phyloP scores from a whole-genome alignment of 441 rosid species.

The Macaranga tanarius region DNA sequence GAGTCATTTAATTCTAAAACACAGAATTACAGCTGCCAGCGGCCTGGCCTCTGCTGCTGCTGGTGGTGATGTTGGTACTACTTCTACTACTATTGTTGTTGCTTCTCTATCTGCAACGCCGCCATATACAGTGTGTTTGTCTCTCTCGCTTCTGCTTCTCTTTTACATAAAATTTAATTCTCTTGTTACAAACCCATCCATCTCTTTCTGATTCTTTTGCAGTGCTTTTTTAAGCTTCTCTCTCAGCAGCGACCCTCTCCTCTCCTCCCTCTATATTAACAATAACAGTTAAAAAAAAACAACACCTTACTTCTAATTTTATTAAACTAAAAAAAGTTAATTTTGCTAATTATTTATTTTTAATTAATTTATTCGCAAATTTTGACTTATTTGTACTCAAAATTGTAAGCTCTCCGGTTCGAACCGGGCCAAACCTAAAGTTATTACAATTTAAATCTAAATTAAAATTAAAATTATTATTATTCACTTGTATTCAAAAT shows the following conservation, averaged over 20 bases:
- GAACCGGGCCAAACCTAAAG: no score
- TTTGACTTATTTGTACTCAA: no score
- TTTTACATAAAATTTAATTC: neutral
- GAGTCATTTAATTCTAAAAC: slow-evolving; percentile 14
- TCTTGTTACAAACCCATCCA: no score
- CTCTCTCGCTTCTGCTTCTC: neutral
- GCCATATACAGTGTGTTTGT: slow-evolving; percentile 32
- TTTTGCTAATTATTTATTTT: no score
- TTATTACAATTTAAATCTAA: no score
- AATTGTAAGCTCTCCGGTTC: no score
- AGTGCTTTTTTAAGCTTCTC: neutral
- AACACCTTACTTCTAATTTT: no score
- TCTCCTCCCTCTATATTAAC: neutral
- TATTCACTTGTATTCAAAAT: no score
- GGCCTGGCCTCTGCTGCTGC: neutral
- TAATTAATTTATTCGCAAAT: no score
- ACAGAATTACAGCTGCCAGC: slow-evolving; percentile 25
- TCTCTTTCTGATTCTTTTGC: neutral
- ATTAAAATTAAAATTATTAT: no score
- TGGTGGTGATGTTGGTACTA: neutral
- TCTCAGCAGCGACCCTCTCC: neutral
- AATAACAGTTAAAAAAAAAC: no score
- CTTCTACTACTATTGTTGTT: neutral
- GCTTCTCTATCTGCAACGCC: slow-evolving; percentile 27
- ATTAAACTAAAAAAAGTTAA: no score